These are phyloP conservation scores for Pseudoneurospora amorphoporcata DNA, from an alignment of 495 filamentous ascomycete genomes.

Conservation along the genomic window DNA sequence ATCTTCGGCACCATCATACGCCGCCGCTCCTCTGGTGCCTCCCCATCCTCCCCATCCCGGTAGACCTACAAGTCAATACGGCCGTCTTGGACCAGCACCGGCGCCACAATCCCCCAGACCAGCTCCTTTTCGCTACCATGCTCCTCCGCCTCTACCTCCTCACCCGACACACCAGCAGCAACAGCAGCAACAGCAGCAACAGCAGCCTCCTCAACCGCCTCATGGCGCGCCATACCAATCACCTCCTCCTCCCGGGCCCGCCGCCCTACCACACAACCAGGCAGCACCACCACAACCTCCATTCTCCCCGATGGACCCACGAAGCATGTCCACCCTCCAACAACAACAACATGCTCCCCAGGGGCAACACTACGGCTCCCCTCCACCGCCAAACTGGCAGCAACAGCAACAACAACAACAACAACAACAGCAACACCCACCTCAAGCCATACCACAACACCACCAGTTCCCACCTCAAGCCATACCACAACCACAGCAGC, in stretches of 20 bases:
- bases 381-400: conserved; percentile 14
- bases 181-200: conserved; percentile 7
- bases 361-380: conserved; percentile 12
- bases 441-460: not conserved
- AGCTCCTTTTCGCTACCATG: conserved; percentile 30
- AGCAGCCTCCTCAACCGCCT: conserved; percentile 7
- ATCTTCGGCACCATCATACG: not conserved
- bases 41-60: conserved; percentile 23
- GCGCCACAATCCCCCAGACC: conserved; percentile 18
- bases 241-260: not conserved
- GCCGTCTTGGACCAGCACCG: conserved; percentile 1
- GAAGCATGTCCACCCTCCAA: conserved; percentile 17
- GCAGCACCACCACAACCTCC: conserved; percentile 20
- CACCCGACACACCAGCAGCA: conserved; percentile 8
- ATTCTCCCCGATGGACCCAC: conserved; percentile 16
- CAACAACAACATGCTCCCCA: conserved; percentile 4
- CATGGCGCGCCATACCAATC: conserved; percentile 2
- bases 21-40: conserved; percentile 24
- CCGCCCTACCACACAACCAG: conserved; percentile 19
- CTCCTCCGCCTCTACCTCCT: conserved; percentile 32
- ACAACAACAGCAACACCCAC: conserved; percentile 3
- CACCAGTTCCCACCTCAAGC: not conserved
- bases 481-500: conserved; percentile 16
- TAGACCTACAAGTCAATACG: conserved; percentile 20
- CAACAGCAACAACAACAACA: conserved; percentile 5